Evolutionary conservation across 768 basidiomycete genomes (phyloP), one percentile per base, ranked within the genome.

Genomic region (Phanerochaete carnosa): DNA sequence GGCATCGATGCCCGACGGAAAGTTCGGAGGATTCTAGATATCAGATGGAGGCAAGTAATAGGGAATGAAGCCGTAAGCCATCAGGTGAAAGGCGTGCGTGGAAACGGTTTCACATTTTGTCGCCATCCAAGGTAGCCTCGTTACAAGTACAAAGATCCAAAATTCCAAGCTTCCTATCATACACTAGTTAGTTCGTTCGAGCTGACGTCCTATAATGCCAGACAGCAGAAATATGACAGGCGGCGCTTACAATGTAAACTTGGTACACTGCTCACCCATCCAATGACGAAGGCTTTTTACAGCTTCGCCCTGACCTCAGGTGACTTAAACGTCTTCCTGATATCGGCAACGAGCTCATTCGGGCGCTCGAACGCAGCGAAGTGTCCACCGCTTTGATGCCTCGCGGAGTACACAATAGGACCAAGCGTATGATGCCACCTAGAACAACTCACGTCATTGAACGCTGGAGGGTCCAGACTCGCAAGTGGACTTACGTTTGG

Each of bases 281-380:
- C 63, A 15, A 69, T 68, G 16, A 58, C 64, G 53, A 56, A 66
- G n/a, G 70, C 71, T 15, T 7, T 3, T 66, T 64, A 15, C 72
- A 70, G 12, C 63, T 66, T 51, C 64, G 68, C 0, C 70, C 69
- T 13, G 26, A 52, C 50, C 28, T 30, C 50, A 32, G 25, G 50
- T 15, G 19, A 29, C 28, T 52, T 52, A 46, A 73, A 71, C 69
- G 72, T 72, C 47, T 58, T 64, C 11, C 69, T 60, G 35, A 74
- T 9, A 58, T 74, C 73, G 12, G 58, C 62, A 3, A 59, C 70
- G 7, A 74, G 61, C 37, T 50, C 62, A 29, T 65, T 57, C 15
- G 71, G 72, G 55, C 61, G 58, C 57, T 72, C 72, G 54, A 66
- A 54, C 19, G 72, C 70, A n/a, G 73, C 68, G 46, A 74, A 73